Evolutionary conservation across 2,329 filamentous ascomycete genomes (phyloP), one percentile per base, ranked within the genome.

Genomic region (Claviceps sp.): DNA sequence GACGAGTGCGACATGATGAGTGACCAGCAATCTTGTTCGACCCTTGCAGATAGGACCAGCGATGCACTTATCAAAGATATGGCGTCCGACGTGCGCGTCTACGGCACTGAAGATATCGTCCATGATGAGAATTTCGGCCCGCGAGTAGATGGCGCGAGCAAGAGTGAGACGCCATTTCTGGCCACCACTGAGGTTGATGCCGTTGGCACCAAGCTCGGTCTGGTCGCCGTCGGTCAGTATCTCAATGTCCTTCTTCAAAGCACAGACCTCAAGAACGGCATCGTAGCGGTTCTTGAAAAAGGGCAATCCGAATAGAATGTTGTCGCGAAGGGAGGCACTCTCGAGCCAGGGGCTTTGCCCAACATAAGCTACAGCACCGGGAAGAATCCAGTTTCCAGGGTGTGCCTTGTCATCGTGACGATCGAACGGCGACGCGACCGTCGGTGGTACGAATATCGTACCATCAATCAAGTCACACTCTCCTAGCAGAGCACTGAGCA

Each of bases 21-120:
- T 93, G 26, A 89, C 87, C 4, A 93, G 70, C 47, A 93, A 87
- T 34, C 87, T 72, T 1, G 88, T 93, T 52, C 88, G 72, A 0
- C 80, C 82, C 22, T 73, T 66, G 54, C 84, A 83, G 8, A 91
- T 73, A 48, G 85, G 78, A 5, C 87, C 87, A 2, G 78, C 82
- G 2, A 91, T 71, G 55, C 84, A 89, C 52, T 87, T 77, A 57
- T 90, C 85, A 57, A 87, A 89, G 48, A 91, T 82, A 59, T 88
- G 84, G 30, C 85, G 78, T 16, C 87, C 87, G 34, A 89, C 87
- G 60, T 90, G 85, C 3, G 86, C 84, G 64, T 94, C 88, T 8
- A 93, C 80, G 9, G 87, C 82, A 61, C 84, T 88, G 64, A 94
- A 90, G 42, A 91, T 87, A 61, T 94, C 88, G 63, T 94, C 88